phyloP scores from a whole-genome alignment of 805 yeast genomes.

The Pichia phayaonensis region DNA sequence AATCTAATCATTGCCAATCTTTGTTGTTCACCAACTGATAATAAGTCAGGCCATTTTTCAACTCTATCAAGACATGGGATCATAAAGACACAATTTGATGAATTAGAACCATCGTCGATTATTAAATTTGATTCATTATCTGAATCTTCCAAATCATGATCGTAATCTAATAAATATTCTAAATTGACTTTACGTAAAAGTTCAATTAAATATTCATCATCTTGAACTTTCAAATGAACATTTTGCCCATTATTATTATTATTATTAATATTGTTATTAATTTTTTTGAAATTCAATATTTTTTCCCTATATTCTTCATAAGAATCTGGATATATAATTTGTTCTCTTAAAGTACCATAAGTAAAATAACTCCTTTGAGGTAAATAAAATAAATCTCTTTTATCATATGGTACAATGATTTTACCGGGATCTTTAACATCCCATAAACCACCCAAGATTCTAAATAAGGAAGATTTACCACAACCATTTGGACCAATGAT shows the following conservation, averaged over 20 bases:
- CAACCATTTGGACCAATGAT: slow-evolving; percentile 96
- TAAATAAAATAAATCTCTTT: slow-evolving; percentile 70
- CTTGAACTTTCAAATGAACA: slow-evolving; percentile 17
- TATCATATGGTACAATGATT: slow-evolving; percentile 55
- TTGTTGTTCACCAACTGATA: slow-evolving; percentile 89
- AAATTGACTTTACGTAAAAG: slow-evolving; percentile 52
- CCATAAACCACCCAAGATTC: slow-evolving; percentile 92
- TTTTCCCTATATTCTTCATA: slow-evolving; percentile 42
- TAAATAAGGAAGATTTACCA: slow-evolving; percentile 87
- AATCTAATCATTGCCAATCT: slow-evolving; percentile 88
- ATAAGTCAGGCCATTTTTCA: slow-evolving; percentile 82
- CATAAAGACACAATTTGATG: slow-evolving; percentile 10
- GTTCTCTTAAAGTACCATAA: slow-evolving; percentile 75
- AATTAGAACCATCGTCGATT: neutral
- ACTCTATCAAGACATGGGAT: slow-evolving; percentile 52
- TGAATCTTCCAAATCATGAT: slow-evolving; percentile 11
- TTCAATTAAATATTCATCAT: slow-evolving; percentile 43
- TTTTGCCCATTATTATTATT: slow-evolving; percentile 11
- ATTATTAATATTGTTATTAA: neutral
- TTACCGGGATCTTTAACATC: slow-evolving; percentile 54
- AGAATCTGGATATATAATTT: slow-evolving; percentile 81
- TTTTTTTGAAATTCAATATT: slow-evolving; percentile 25
- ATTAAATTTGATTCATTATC: slow-evolving; percentile 10
- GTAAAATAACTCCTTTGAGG: slow-evolving; percentile 91
- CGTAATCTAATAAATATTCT: slow-evolving; percentile 42